Evolutionary conservation across 1,139 yeast species (phyloP), one percentile per base, ranked within the genome.

Genomic region (Nadsonia commutata): DNA sequence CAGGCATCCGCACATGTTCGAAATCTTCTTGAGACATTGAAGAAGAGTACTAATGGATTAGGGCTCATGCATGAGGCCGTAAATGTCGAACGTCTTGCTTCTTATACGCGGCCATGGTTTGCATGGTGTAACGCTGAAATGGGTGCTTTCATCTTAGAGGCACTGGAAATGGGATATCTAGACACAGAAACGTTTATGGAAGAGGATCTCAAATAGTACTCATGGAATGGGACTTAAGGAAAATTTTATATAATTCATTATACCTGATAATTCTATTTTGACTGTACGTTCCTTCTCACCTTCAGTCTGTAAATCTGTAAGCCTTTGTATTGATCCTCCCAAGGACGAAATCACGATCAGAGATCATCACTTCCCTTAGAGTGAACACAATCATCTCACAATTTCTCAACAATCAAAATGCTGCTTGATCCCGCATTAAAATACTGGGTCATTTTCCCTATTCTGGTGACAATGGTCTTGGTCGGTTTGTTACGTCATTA

Each of bases 41-140:
- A 79, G 67, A 63, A 63, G 13, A 72, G 75, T 6, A 84, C 95
- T 0, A 83, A 72, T 2, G 79, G 77, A 0, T 64, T 84, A 17
- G 95, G 95, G 0, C 67, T 85, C 46, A 78, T 85, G 76, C 95
- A 85, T 56, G 95, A 85, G 62, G 74, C 83, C 49, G 75, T 85
- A 3, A 66, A 81, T 50, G 94, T 84, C 2, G 71, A 79, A 52
- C 56, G 58, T 8, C 80, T 60, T 54, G 52, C 54, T 7, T 45
- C 53, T 20, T 65, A 49, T 51, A 80, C 94, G 0, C 65, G 94
- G 46, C 72, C 88, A 2, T 85, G 95, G 95, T 86, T 86, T 64
- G 82, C 95, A 2, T 86, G 95, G 95, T 84, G 94, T 53, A 86
- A 85, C 57, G 78, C 94, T 1, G 95, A 85, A 59, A 84, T 85